A percentile compares a stretch with the other conserved stretches of the same genome.
Conservation (phyloP, 495 filamentous ascomycete genomes). For the Talaromyces wortmannii region DNA sequence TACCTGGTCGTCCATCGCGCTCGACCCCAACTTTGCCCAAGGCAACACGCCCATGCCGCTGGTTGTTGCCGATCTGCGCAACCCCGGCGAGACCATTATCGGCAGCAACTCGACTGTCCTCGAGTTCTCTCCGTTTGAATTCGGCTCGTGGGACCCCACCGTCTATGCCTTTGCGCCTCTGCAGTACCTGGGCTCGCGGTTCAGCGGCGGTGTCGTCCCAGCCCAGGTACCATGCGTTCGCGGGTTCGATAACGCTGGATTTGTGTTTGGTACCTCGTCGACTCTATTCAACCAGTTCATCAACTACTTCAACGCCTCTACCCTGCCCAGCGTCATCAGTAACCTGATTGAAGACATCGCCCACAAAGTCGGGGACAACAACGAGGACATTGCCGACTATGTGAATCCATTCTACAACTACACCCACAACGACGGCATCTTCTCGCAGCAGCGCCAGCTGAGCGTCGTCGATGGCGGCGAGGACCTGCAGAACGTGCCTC, state of each 20-base stretch:
- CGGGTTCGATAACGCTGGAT: slow-evolving; percentile 88
- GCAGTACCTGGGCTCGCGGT: slow-evolving; percentile 70
- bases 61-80: slow-evolving; percentile 65
- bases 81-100: slow-evolving; percentile 56
- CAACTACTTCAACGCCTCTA: slow-evolving; percentile 43
- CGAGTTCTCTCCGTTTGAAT: slow-evolving; percentile 82
- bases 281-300: slow-evolving; percentile 77
- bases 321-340: slow-evolving; percentile 45
- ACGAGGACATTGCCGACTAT: slow-evolving; percentile 77
- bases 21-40: slow-evolving; percentile 54
- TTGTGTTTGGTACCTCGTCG: slow-evolving; percentile 77
- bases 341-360: slow-evolving; percentile 47
- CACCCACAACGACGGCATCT: slow-evolving; percentile 52
- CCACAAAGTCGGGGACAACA: slow-evolving; percentile 35
- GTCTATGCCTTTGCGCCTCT: slow-evolving; percentile 72
- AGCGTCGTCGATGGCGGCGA: slow-evolving; percentile 73
- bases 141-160: slow-evolving; percentile 77
- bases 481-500: slow-evolving; percentile 81
- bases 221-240: slow-evolving; percentile 53
- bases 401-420: slow-evolving; percentile 80
- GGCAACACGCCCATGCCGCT: slow-evolving; percentile 73
- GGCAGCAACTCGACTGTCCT: slow-evolving; percentile 70
- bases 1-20: slow-evolving; percentile 81
- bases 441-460: slow-evolving; percentile 11
- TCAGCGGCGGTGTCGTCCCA: slow-evolving; percentile 55